These are phyloP conservation scores for Vanrija humicola DNA, from an alignment of 1,284 basidiomycete species.

Conservation along the genomic window DNA sequence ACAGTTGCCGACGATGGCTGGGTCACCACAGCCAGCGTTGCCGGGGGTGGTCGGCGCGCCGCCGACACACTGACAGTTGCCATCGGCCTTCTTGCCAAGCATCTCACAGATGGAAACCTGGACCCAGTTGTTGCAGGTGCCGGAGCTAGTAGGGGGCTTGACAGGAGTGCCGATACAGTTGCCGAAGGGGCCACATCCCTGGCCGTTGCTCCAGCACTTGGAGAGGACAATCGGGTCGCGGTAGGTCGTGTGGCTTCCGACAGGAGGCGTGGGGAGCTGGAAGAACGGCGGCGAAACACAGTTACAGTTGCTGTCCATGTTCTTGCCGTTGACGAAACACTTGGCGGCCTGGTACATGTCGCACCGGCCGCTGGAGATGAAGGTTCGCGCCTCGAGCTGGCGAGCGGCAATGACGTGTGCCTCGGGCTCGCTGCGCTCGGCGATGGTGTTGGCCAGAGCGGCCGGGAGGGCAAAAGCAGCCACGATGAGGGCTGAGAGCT, in stretches of 20 bases:
- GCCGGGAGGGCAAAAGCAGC: constrained; percentile 3
- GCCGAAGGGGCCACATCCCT: background rate
- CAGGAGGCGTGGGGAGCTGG: too few relatives aligned
- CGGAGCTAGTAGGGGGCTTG: too few relatives aligned
- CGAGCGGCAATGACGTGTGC: too few relatives aligned
- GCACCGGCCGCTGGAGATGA: background rate
- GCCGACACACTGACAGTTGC: constrained; percentile 2
- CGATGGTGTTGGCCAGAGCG: background rate
- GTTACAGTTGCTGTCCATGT: background rate
- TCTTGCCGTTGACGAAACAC: constrained; percentile 9
- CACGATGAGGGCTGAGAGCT: background rate
- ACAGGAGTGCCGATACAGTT: too few relatives aligned
- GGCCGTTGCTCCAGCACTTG: too few relatives aligned
- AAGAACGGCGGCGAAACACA: too few relatives aligned
- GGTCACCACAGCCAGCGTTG: background rate
- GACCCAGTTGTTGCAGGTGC: background rate
- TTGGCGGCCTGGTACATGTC: constrained; percentile 3
- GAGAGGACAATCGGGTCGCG: too few relatives aligned
- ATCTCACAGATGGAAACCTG: background rate
- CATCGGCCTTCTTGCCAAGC: constrained; percentile 1
- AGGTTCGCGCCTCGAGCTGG: background rate
- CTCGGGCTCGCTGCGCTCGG: background rate
- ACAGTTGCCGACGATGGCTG: too few relatives aligned
- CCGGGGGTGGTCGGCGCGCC: background rate
- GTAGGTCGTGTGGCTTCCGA: too few relatives aligned